Percentiles rank a stretch among this genome's conserved stretches.
Conservation (phyloP, 2,329 filamentous ascomycete species). For the Coccinonectria pachysandricola region DNA sequence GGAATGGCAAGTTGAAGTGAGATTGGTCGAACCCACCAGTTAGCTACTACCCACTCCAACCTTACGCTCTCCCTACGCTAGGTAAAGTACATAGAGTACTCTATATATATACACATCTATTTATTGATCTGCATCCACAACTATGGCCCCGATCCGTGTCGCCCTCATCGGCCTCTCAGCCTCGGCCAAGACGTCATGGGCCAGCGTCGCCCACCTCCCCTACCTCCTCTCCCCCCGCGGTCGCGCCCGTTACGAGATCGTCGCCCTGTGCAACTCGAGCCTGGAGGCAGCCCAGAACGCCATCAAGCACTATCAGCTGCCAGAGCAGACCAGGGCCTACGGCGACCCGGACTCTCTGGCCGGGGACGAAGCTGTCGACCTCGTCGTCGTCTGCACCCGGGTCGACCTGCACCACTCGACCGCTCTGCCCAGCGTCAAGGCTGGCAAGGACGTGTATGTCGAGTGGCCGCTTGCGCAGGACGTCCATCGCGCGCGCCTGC, state of each 20-base stretch:
- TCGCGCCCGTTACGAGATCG: conserved; percentile 34
- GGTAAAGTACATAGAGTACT: too few species aligned
- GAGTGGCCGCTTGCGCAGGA: conserved; percentile 49
- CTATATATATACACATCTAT: too few species aligned
- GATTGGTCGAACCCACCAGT: too few species aligned
- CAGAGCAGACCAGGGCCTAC: conserved; percentile 34
- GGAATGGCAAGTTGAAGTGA: too few species aligned
- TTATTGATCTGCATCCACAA: too few species aligned
- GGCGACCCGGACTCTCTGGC: conserved; percentile 39
- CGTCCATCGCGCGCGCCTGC: conserved; percentile 27
- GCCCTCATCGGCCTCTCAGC: conserved; percentile 50
- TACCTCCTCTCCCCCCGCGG: conserved; percentile 41
- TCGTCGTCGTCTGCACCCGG: conserved; percentile 44
- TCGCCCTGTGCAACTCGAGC: conserved; percentile 42
- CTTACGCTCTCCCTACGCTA: too few species aligned
- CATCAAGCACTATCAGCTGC: conserved; percentile 32
- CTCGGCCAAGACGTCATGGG: conserved; percentile 43
- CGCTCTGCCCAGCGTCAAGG: conserved; percentile 34
- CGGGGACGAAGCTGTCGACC: conserved; percentile 37
- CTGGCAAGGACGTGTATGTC: conserved; percentile 43
- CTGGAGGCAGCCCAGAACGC: conserved; percentile 32
- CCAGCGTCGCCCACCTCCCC: conserved; percentile 44
- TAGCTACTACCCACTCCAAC: too few species aligned
- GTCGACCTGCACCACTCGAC: conserved; percentile 42
- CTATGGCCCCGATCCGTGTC: conserved; percentile 41